Percentiles rank a stretch among this genome's conserved stretches.
phyloP scores from a whole-genome alignment of 345 rosid genomes.

The Cardiospermum halicacabum region DNA sequence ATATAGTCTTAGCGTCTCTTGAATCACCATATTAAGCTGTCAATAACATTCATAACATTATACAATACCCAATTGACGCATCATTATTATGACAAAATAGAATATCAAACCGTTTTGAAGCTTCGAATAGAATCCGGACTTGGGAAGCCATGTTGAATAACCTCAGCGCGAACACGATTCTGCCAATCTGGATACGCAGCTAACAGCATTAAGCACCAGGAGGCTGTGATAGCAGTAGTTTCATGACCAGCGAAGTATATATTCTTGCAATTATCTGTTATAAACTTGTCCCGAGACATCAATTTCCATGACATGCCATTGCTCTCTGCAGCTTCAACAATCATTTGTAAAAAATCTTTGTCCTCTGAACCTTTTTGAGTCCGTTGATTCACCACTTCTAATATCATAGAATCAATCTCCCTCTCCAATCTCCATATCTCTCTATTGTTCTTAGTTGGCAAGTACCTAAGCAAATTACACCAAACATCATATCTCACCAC shows the following conservation, averaged over 20 bases:
- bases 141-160: conserved; percentile 10
- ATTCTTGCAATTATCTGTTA: conserved; percentile 51
- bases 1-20: conserved; percentile 35
- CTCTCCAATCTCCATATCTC: conserved; percentile 38
- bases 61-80: too few species aligned
- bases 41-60: neutral
- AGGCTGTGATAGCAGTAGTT: conserved; percentile 33
- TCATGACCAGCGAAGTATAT: conserved; percentile 56
- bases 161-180: conserved; percentile 36
- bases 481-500: neutral
- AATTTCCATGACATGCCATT: neutral
- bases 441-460: conserved; percentile 30
- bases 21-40: conserved; percentile 36
- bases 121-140: conserved; percentile 19
- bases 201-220: conserved; percentile 37
- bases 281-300: conserved; percentile 25
- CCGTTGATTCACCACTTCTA: conserved; percentile 26
- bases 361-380: conserved; percentile 1
- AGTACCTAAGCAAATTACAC: conserved; percentile 14
- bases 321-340: conserved; percentile 28
- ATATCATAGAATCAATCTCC: conserved; percentile 23
- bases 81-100: too few species aligned
- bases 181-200: conserved; percentile 49
- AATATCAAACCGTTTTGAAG: conserved; percentile 28
- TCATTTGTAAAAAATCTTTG: conserved; percentile 41